Evolutionary conservation across 2,329 filamentous ascomycete genomes (phyloP), one percentile per base, ranked within the genome.

Genomic region (Nigrospora oryzae): DNA sequence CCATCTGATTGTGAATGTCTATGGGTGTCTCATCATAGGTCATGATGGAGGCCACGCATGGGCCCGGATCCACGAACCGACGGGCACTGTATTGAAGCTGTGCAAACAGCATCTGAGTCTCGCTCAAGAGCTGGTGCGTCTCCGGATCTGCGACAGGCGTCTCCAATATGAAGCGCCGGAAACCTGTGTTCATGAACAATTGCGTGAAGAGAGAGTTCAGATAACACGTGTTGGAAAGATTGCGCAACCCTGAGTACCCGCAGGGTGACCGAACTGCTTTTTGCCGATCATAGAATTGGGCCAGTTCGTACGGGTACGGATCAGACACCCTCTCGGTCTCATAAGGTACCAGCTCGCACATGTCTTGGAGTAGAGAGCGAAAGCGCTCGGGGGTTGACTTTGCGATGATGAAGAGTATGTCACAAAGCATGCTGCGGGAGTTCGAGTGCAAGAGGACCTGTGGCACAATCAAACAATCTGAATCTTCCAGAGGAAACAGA

Each of bases 211-310:
- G 71, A 0, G 93, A 97, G 61, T 98, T 98, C 59, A 97, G 77
- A 61, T 98, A 98, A 65, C 93, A 98, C 1, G 94, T 97, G 60
- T 96, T 95, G 11, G 89, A 93, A 14, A 96, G 75, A 56, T 98
- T 98, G 46, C 77, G 77, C n/a, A 98, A 66, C 1, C 93, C 93
- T n/a, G 86, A 81, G 60, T 95, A 95, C 16, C 89, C 89, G 50
- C 86, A 86, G 1, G 78, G 66, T 2, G 87, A 81, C 49, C 89
- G 81, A n/a, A 94, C 75, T 14, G 80, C 77, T 55, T 78, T 82
- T 35, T 64, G 65, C 32, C 83, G 74, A 42, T 91, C 86, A 49
- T 86, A 84, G 39, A 70, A 63, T 56, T 71, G 77, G 5, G 67
- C 67, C 4, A 84, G 66, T 1, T 86, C 77, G 49, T 83, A 83